Evolutionary conservation across 2,329 filamentous ascomycete species (phyloP), one percentile per base, ranked within the genome.

Genomic region (Alternaria brassicae): DNA sequence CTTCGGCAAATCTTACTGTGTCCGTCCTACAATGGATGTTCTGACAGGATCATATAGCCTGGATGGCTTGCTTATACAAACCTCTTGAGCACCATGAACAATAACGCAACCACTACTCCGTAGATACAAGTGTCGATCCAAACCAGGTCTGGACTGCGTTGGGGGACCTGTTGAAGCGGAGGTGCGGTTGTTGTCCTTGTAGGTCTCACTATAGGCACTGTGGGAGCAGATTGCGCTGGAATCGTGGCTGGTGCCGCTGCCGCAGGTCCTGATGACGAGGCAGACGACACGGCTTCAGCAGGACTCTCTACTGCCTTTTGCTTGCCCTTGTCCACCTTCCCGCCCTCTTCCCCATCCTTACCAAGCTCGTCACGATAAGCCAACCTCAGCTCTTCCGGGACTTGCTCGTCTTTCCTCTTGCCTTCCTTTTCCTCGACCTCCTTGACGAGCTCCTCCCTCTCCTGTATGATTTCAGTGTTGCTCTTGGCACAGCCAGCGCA

Each of bases 121-220:
- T 89, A 86, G 65, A 97, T 97, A 36, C 89, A 85, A 63, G 91
- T 87, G 77, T 97, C 93, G 17, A 97, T 83, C 90, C 92, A 96
- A 12, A 88, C 79, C 2, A 89, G 86, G 15, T 85, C 83, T 52
- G 82, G 75, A 39, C 53, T 63, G 13, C 58, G 75, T 71, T 67
- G 77, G 58, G 65, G 61, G 48, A 69, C 44, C 49, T 68, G 63
- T 41, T 69, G 58, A 40, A 61, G 40, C 15, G 63, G 52, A 2
- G 62, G 57, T 25, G 61, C 40, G 7, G 51, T 61, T 21, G 57
- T 53, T 15, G 64, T 71, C 25, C 68, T 59, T 9, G 67, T 68
- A 3, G 66, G 67, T 25, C 51, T 60, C 19, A 58, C 54, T 3
- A 50, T 25, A 0, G 59, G 53, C 8, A 54, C 34, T 40, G 44